Base-by-base conservation (phyloP, 768 basidiomycete genomes). In the Pleurotus cornucopiae region DNA sequence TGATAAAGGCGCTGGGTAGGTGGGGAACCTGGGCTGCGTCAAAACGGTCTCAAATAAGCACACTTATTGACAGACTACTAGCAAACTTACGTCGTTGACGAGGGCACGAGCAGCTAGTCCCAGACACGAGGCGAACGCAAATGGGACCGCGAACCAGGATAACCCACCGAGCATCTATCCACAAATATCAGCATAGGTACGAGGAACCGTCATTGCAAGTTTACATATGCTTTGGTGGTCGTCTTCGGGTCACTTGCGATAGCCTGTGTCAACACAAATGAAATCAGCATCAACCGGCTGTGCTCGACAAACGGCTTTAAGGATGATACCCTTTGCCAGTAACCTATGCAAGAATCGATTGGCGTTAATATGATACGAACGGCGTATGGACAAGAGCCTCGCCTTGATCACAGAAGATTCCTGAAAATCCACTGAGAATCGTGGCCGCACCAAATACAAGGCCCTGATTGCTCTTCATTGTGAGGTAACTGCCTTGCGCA, bases 111-210 rank as follows among this genome's bases (percentile, higher is more conserved):
- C 75, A 48, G 75, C 67, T n/a, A 79, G 62, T 18, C 78, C 79
- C 51, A 79, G 68, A 44, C 74, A 74, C 3, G 77, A 77, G 6
- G 73, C 78, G 57, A 81, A 79, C 0, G 73, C 76, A 62, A 78
- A 80, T 11, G 80, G 80, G n/a, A 80, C 75, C 3, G 77, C 75
- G 51, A 80, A 78, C 82, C 82, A 83, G 1, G 81, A 81, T 30
- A 83, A 63, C 4, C 81, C 82, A 3, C 83, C 82, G 26, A 83
- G 70, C 73, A 83, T 79, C 75, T 80, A 18, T 20, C 5, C 59
- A 21, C 41, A 18, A 20, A 34, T 21, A 7, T 26, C 16, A 43
- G 14, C 46, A 58, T 6, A 52, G 9, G 37, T 40, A 34, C 54
- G 16, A 43, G 26, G 38, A 5, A 30, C 20, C 30, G 52, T 20